These are phyloP conservation scores for Fusarium brevicatenulatum DNA, from an alignment of 2,329 filamentous ascomycete species.

Conservation along the genomic window DNA sequence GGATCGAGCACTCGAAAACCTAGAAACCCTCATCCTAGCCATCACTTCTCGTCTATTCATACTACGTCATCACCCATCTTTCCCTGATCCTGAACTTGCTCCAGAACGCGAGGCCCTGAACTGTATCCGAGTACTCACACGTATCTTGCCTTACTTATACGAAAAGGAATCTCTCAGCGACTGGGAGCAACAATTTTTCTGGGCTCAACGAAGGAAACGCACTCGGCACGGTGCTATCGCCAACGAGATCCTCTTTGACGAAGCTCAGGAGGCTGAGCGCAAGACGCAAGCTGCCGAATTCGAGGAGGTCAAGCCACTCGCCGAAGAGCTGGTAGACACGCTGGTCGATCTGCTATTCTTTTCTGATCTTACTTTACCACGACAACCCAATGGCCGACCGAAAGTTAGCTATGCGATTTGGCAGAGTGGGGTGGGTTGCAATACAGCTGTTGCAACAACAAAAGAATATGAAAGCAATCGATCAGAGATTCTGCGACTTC, in stretches of 20 bases:
- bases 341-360: conserved; percentile 92
- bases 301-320: conserved; percentile 86
- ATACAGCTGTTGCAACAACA: conserved; percentile 85
- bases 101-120: conserved; percentile 91
- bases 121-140: conserved; percentile 90
- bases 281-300: conserved; percentile 68
- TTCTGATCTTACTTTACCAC: conserved; percentile 86
- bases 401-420: conserved; percentile 95
- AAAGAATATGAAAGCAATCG: conserved; percentile 95
- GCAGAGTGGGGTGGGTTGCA: conserved; percentile 97
- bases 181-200: conserved; percentile 97
- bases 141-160: conserved; percentile 90
- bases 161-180: conserved; percentile 82
- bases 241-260: conserved; percentile 86
- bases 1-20: conserved; percentile 84
- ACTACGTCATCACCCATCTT: conserved; percentile 88
- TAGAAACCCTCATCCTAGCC: conserved; percentile 88
- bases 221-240: conserved; percentile 73
- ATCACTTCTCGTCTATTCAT: conserved; percentile 84
- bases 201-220: conserved; percentile 78
- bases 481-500: conserved; percentile 85
- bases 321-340: conserved; percentile 91
- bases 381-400: conserved; percentile 73
- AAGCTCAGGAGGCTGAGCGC: conserved; percentile 65
- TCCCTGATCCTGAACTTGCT: conserved; percentile 86